Evolutionary conservation across 2,329 filamentous ascomycete species (phyloP), one percentile per base, ranked within the genome.

Genomic region (Paecilomyces dactylethromorphus): DNA sequence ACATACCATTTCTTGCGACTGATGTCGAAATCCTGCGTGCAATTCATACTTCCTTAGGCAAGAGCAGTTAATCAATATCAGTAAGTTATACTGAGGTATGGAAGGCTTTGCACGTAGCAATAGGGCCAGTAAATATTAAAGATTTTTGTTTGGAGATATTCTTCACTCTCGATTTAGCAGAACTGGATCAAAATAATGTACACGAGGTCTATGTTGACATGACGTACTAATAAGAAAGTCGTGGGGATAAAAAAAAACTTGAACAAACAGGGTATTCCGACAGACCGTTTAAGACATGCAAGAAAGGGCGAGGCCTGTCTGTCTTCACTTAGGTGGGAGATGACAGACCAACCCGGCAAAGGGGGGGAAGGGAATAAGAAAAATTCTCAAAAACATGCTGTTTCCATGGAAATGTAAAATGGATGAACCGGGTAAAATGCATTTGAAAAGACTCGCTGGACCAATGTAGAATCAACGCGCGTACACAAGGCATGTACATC

Each of bases 291-390:
- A 39, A 39, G 15, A 45, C 10, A 45, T 45, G 39, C 39, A 10
- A 45, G 15, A 45, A 45, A 45, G 39, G 39, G 39, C 5, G n/a
- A 33, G 32, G 39, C 39, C n/a, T 6, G 39, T 45, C 6, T 45
- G 7, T 11, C 10, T 33, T 11, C 4, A 13, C 4, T 32, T 22
- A n/a, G 15, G 35, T 45, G 32, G 53, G 53, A 57, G 59, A 51
- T 58, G 39, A 35, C 45, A 55, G 49, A 39, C 51, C 15, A 59
- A 24, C 29, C 56, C 55, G 51, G 26, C 31, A 21, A 55, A 39
- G 26, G 12, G 29, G 22, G 50, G 52, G 31, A 50, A 18, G 32
- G 39, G 45, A 22, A 33, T 22, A 49, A 15, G 13, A 39, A 56
- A 32, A 29, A 39, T 39, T n/a, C 35, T n/a, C 15, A 15, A 18